Base-by-base conservation (phyloP, 176 grass and related monocot genomes). In the Pharus latifolius region DNA sequence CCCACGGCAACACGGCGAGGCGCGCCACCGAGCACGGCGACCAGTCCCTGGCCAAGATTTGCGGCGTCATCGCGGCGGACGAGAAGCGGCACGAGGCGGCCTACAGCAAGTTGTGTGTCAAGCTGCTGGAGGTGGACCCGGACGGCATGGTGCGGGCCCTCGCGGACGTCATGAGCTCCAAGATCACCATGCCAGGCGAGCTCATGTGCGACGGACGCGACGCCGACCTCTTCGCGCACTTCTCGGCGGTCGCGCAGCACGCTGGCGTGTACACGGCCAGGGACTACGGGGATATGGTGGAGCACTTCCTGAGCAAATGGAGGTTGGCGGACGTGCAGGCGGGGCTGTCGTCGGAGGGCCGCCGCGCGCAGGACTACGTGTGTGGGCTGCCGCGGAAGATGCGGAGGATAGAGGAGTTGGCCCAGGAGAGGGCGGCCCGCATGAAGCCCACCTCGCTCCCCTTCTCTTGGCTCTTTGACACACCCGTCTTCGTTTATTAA, bases 381-480 rank as follows among this genome's bases (percentile, higher is more conserved):
- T 82, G 79, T 51, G 63, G 51, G 30, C 70, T 82, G 23, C 22
- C 56, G 25, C 13, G 55, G 13, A 80, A 51, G 56, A 76, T 69
- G 29, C 10, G 71, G 3, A 55, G 58, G 62, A 67, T 75, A 47
- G 49, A 60, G 32, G 62, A 75, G 16, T 9, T 40, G 18, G 79
- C 45, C 1, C 55, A 55, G 16, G 30, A 22, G 25, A 57, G 68
- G 60, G 67, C 66, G 0, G 70, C 60, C 32, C 32, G 41, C 1
- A 69, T 43, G 28, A 34, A 58, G 6, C 24, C 71, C 19, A 7
- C 43, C 0, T 34, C 2, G 2, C 45, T 32, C 0, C 43, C 10
- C 19, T 61, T 82, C 80, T 75, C 71, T 63, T 82, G 80, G 80
- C 63, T 82, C 1, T 68, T 82, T 33, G 53, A 68, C n/a, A 67